Evolutionary conservation across 768 basidiomycete species (phyloP), one percentile per base, ranked within the genome.

Genomic region (Cystobasidiopsis lactophilus): DNA sequence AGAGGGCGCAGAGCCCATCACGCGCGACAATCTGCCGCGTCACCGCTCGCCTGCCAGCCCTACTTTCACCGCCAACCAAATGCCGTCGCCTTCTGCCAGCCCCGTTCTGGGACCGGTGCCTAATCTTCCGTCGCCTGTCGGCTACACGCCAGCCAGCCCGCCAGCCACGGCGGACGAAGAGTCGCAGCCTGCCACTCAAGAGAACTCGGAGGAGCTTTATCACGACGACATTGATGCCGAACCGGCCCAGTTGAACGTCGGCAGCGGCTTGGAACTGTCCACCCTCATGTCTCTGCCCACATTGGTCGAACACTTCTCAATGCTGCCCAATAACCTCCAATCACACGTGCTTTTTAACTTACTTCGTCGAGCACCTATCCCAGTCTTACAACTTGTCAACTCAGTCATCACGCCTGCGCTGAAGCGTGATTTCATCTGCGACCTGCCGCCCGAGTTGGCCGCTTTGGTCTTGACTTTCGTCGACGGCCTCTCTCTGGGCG

Each of bases 331-430:
- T 10, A 73, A 77, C 7, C 70, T 95, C 13, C 91, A 96, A 69
- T 86, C 86, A 3, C 88, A 95, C 66, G 77, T 93, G 62, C 76
- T 96, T 51, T 77, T 95, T 60, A 85, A 85, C 24, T 77, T 96
- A 53, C 71, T 98, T 30, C 80, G 86, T 55, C 85, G 89, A 61
- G 85, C 88, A 3, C 79, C 88, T 2, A 75, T 91, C 19, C 79
- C 85, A 3, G 91, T 95, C 35, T 73, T 98, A 26, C 81, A 91
- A 49, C 82, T 82, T 1, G 68, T 96, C 16, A 80, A 89, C 62
- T 78, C 80, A 33, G 82, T 96, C 60, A 72, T 95, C 59, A 79
- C 82, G 0, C 85, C 82, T 24, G 86, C 85, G 2, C 72, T 96
- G 27, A 85, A 86, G 21, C 81, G 89, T 59, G 93, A 98, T 68